Percentiles rank a stretch among this genome's conserved stretches.
These are phyloP conservation scores for Trichoderma cornu-damae DNA, from an alignment of 2,329 filamentous ascomycete genomes.

Conservation along the genomic window DNA sequence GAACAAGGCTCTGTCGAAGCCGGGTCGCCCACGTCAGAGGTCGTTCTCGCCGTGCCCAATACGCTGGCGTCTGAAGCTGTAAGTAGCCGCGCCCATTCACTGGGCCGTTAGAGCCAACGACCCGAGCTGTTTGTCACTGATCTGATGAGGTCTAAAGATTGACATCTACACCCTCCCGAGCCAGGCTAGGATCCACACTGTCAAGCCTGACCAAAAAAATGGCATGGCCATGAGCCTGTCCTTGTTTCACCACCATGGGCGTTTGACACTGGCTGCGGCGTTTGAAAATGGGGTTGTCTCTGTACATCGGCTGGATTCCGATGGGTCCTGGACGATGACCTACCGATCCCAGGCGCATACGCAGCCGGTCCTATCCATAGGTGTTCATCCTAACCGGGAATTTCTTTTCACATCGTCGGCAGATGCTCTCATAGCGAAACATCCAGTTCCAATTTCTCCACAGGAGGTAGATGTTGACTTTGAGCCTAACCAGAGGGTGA, in stretches of 20 bases:
- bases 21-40: slow-evolving; percentile 39
- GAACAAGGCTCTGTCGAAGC: slow-evolving; percentile 22
- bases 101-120: too few species aligned
- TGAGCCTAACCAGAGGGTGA: slow-evolving; percentile 23
- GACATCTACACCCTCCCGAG: slow-evolving; percentile 81
- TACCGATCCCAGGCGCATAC: slow-evolving; percentile 66
- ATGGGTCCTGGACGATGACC: slow-evolving; percentile 43
- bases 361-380: slow-evolving; percentile 76
- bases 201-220: slow-evolving; percentile 46
- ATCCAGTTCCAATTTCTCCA: slow-evolving; percentile 52
- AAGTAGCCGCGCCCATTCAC: slow-evolving; percentile 27
- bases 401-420: slow-evolving; percentile 77
- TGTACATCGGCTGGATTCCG: slow-evolving; percentile 50
- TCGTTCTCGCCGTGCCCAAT: slow-evolving; percentile 72
- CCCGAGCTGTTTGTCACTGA: neutral
- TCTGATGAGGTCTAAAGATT: slow-evolving; percentile 42
- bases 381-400: slow-evolving; percentile 44
- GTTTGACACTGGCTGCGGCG: slow-evolving; percentile 63
- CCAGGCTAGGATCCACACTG: slow-evolving; percentile 60
- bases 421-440: slow-evolving; percentile 72
- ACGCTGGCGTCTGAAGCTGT: slow-evolving; percentile 67
- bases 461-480: slow-evolving; percentile 26
- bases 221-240: slow-evolving; percentile 88
- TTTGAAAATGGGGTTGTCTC: slow-evolving; percentile 81
- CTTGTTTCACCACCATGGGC: slow-evolving; percentile 47